Base-by-base conservation (phyloP, 2,329 filamentous ascomycete genomes). In the Claviceps lovelessii region DNA sequence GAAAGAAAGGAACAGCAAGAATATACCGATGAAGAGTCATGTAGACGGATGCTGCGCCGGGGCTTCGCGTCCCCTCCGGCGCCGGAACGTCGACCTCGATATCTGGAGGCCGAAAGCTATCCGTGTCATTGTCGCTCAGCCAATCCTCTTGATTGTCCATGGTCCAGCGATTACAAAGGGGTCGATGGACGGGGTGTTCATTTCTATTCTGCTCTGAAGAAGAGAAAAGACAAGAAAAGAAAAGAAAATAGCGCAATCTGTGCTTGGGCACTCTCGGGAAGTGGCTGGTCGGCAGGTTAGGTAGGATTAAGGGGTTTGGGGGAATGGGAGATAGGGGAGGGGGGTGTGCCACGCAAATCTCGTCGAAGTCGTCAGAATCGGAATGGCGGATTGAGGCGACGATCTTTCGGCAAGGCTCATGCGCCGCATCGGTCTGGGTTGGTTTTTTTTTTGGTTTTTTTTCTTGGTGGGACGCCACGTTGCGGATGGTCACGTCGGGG, bases 21-120 rank as follows among this genome's bases (percentile, higher is more conserved):
- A 42, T 48, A 39, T 53, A 54, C 55, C 55, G 55, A 56, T 56
- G 55, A n/a, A 56, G 55, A 11, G 51, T 56, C 31, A 56, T 51
- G n/a, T 56, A 54, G 23, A 56, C 55, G 31, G 55, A 56, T 37
- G 41, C 15, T 10, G 31, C 42, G 13, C 19, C n/a, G n/a, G 41
- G 47, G 15, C 35, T n/a, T 15, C 51, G 42, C 15, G 41, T 46
- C 11, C 46, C 51, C 5, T 51, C 48, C 31, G 31, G 46, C 8
- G 51, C 49, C 11, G 48, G 33, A 11, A 50, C 17, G 4, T 53
- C 55, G 9, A 28, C 48, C 23, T 53, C 55, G 9, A 31, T 4
- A 11, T 54, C 41, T 1, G 53, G 28, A 4, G 33, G 23, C 31
- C n/a, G 33, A 23, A 46, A 6, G 49, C 33, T 39, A 5, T 55